phyloP scores from a whole-genome alignment of 495 filamentous ascomycete genomes.

The Tricharina praecox region DNA sequence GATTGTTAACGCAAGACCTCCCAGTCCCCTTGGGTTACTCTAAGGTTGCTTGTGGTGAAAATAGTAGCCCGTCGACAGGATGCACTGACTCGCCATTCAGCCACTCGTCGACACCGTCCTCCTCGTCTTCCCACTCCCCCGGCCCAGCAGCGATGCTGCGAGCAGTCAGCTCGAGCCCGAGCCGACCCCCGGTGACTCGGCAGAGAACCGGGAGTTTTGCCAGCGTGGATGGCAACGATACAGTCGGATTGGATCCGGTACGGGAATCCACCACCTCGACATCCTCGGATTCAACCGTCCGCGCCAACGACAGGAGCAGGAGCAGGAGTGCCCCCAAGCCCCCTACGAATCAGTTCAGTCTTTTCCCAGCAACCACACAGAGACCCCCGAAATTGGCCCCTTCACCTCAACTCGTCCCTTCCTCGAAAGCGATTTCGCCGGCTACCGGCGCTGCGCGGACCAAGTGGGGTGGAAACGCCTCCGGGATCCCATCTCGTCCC shows the following conservation, averaged over 20 bases:
- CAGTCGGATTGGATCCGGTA: conserved; percentile 40
- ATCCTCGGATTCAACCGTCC: conserved; percentile 43
- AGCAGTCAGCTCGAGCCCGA: conserved; percentile 51
- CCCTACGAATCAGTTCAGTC: conserved; percentile 5
- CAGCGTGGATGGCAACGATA: conserved; percentile 27
- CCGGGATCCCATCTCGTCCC: conserved; percentile 14
- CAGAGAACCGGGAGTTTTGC: conserved; percentile 35
- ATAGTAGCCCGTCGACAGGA: conserved; percentile 78
- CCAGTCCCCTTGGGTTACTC: conserved; percentile 14
- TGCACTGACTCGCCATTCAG: conserved; percentile 93
- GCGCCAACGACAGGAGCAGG: conserved; percentile 22
- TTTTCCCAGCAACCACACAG: conserved; percentile 10
- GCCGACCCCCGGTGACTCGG: conserved; percentile 39
- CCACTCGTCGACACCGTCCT: conserved; percentile 84
- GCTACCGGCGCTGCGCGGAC: conserved; percentile 12
- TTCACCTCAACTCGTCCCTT: conserved; percentile 12
- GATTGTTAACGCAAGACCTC: conserved; percentile 17
- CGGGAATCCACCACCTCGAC: conserved; percentile 46
- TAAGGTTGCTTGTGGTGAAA: conserved; percentile 32
- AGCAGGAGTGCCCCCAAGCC: conserved; percentile 14
- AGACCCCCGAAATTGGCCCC: conserved; percentile 18
- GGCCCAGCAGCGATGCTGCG: conserved; percentile 46
- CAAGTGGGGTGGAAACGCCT: conserved; percentile 16
- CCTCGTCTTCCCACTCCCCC: conserved; percentile 86
- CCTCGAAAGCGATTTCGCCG: conserved; percentile 11